A percentile compares a stretch with the other conserved stretches of the same genome.
Conservation (phyloP, 768 basidiomycete species). For the Xerocomellus dryophilus region DNA sequence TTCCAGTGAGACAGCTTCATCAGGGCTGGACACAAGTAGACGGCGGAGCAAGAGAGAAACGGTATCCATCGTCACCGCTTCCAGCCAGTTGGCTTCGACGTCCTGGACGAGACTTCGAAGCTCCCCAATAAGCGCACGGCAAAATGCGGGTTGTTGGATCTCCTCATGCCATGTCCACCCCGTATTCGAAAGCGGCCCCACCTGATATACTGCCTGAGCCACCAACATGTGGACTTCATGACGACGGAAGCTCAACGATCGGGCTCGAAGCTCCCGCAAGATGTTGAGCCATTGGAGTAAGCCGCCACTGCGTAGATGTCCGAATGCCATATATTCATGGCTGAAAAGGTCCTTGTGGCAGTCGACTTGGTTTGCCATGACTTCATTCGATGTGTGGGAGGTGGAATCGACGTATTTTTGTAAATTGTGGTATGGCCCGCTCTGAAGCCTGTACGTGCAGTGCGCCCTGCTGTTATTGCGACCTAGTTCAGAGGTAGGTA, state of each 20-base stretch:
- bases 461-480: constrained; percentile 10
- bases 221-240: too few species aligned
- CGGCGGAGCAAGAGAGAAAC: constrained; percentile 35
- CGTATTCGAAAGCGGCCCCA: constrained; percentile 1
- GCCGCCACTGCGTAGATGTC: too few species aligned
- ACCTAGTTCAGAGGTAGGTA: constrained; percentile 15
- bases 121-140: constrained; percentile 34
- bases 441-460: constrained; percentile 27
- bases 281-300: too few species aligned
- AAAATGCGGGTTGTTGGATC: constrained; percentile 33
- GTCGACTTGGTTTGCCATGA: constrained; percentile 40
- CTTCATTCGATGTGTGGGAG: constrained; percentile 40
- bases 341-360: constrained; percentile 40
- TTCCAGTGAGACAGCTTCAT: constrained; percentile 9
- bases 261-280: too few species aligned
- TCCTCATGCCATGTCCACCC: constrained; percentile 41
- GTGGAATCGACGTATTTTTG: constrained; percentile 33
- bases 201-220: too few species aligned
- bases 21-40: constrained; percentile 29
- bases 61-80: constrained; percentile 31
- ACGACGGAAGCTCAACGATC: too few species aligned
- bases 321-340: constrained; percentile 48
- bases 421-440: too few species aligned
- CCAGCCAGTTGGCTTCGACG: constrained; percentile 44
- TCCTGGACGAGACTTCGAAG: constrained; percentile 33